phyloP scores from a whole-genome alignment of 345 rosid genomes.

The Acer negundo region DNA sequence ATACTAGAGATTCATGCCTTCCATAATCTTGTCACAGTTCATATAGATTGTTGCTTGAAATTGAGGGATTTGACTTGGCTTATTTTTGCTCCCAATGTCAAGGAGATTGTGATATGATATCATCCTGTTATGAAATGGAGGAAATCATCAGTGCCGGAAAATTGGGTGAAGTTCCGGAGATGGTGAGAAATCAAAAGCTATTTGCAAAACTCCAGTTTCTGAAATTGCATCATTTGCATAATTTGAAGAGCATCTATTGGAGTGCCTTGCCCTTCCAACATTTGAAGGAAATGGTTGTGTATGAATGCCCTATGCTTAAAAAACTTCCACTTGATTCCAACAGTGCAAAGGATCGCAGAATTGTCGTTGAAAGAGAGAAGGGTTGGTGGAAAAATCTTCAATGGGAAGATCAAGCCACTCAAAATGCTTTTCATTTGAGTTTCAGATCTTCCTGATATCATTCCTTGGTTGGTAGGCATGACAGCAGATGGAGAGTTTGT shows the following conservation, averaged over 20 bases:
- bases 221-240: neutral
- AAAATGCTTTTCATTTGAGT: neutral
- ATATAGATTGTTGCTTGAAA: neutral
- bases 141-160: neutral
- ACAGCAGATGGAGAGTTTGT: too few species aligned
- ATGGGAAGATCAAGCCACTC: neutral
- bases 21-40: neutral
- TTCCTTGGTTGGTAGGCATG: too few species aligned
- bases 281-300: neutral
- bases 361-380: neutral
- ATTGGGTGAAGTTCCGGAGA: neutral
- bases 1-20: neutral
- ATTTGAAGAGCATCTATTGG: neutral
- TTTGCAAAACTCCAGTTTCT: constrained; percentile 17
- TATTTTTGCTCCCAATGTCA: neutral
- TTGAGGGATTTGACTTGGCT: neutral
- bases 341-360: neutral
- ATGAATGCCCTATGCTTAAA: too few species aligned
- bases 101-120: neutral
- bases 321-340: neutral
- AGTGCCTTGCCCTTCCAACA: too few species aligned
- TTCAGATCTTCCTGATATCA: too few species aligned
- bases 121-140: neutral
- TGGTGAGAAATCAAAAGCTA: neutral
- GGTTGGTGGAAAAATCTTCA: neutral